These are phyloP conservation scores for Circinella umbellata DNA, from an alignment of 371 early-diverging fungal species.

Conservation along the genomic window DNA sequence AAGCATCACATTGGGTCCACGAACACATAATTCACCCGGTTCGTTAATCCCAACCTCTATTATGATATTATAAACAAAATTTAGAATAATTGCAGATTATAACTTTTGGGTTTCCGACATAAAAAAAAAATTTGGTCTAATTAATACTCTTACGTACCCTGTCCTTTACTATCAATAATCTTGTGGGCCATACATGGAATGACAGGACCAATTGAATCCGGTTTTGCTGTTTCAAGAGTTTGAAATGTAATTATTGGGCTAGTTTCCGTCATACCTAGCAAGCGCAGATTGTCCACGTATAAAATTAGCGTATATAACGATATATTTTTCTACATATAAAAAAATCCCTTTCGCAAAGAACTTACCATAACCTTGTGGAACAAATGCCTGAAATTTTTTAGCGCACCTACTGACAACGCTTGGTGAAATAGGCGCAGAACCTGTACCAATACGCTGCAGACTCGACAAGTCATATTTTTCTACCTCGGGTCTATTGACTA, in stretches of 20 bases:
- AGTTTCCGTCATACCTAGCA: conserved; percentile 62
- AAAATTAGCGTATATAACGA: too few relatives aligned
- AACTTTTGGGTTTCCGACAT: background rate
- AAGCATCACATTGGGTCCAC: conserved; percentile 50
- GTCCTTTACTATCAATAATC: conserved; percentile 61
- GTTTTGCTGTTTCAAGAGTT: conserved; percentile 10
- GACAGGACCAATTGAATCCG: conserved; percentile 72
- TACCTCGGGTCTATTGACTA: conserved; percentile 64
- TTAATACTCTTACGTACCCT: conserved; percentile 27
- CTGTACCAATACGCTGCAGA: conserved; percentile 56
- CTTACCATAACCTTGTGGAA: conserved; percentile 10
- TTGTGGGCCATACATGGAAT: conserved; percentile 68
- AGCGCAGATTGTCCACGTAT: background rate
- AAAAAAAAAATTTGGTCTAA: background rate
- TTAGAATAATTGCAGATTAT: background rate
- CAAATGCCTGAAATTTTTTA: conserved; percentile 2
- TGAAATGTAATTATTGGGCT: conserved; percentile 34
- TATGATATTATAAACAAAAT: conserved; percentile 19
- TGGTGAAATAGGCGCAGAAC: conserved; percentile 72
- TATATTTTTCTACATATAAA: too few relatives aligned
- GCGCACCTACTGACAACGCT: background rate
- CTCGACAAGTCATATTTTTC: conserved; percentile 64
- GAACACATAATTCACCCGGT: conserved; percentile 71
- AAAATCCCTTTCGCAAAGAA: too few relatives aligned
- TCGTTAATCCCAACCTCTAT: conserved; percentile 68